Conservation (phyloP, 495 filamentous ascomycete species). For the Podospora didyma region DNA sequence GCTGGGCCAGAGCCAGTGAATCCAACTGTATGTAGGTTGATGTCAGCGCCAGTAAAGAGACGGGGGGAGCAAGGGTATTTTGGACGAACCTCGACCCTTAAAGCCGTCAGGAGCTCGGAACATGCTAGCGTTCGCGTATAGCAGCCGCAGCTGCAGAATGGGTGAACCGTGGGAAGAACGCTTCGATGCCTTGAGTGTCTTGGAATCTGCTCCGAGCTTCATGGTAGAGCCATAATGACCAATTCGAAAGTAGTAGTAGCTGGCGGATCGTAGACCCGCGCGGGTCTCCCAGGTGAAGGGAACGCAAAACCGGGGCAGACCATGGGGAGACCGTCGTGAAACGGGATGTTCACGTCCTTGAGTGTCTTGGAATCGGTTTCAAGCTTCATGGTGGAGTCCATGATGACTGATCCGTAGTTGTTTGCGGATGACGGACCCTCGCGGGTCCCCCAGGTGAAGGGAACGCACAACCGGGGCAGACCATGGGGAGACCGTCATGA, state of each 20-base stretch:
- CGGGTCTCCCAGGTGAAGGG: no score
- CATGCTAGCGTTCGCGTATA: no score
- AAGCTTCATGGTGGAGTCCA: slow-evolving; percentile 95
- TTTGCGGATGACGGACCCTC: slow-evolving; percentile 81
- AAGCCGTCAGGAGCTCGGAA: slow-evolving; percentile 87
- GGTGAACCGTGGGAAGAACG: no score
- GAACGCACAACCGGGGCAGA: slow-evolving; percentile 95
- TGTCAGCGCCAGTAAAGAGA: slow-evolving; percentile 32
- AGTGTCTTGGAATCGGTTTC: slow-evolving; percentile 80
- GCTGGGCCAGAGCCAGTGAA: slow-evolving; percentile 91
- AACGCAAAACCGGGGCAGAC: slow-evolving; percentile 95
- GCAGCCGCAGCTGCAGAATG: no score
- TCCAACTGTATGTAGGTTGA: slow-evolving; percentile 65
- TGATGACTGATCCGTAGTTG: slow-evolving; percentile 96
- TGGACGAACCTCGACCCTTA: slow-evolving; percentile 79
- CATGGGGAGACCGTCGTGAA: slow-evolving; percentile 93
- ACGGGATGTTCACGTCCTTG: slow-evolving; percentile 93
- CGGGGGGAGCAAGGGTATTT: slow-evolving; percentile 7
- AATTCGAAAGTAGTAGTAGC: no score
- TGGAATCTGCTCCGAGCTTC: no score
- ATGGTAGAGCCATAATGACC: no score
- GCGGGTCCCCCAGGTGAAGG: slow-evolving; percentile 87
- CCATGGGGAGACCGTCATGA: slow-evolving; percentile 92
- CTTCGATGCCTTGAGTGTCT: no score
- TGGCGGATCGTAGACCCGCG: no score